A percentile compares a stretch with the other conserved stretches of the same genome.
Evolutionary conservation across 225 moss, liverwort and hornwort species (phyloP).

Genomic region (Polytrichum commune): DNA sequence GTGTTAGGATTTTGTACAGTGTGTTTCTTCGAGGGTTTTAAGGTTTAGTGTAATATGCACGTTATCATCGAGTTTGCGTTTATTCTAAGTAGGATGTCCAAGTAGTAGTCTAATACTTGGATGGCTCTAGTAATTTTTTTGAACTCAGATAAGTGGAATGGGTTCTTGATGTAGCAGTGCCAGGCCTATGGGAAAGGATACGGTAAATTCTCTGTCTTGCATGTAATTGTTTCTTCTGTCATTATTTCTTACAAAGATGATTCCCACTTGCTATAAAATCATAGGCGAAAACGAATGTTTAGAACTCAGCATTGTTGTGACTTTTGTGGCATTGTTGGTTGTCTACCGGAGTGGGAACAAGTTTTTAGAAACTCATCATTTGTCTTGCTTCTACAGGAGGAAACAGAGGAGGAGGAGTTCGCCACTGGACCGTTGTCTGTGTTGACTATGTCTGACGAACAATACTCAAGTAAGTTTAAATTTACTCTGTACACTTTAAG

Average conservation of each 20-base stretch:
- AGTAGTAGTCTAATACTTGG: too few relatives aligned
- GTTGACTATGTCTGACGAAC: slow-evolving; percentile 87
- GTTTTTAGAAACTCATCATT: background rate
- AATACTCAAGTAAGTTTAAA: slow-evolving; percentile 63
- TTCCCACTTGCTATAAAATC: background rate
- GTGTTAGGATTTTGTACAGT: background rate
- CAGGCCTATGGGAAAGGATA: slow-evolving; percentile 54
- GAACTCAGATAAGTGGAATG: slow-evolving; percentile 7
- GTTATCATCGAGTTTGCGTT: too few relatives aligned
- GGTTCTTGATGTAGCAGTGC: slow-evolving; percentile 29
- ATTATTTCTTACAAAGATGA: too few relatives aligned
- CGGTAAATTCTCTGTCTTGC: slow-evolving; percentile 25
- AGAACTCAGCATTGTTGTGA: background rate
- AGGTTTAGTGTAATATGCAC: too few relatives aligned
- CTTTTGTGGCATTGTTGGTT: background rate
- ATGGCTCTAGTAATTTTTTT: slow-evolving; percentile 1
- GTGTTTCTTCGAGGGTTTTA: too few relatives aligned
- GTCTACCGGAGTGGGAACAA: background rate
- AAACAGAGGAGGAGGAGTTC: slow-evolving; percentile 92
- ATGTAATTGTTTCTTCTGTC: background rate
- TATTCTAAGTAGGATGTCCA: too few relatives aligned
- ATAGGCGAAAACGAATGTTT: too few relatives aligned
- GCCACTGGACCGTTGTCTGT: slow-evolving; percentile 79
- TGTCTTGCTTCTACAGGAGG: slow-evolving; percentile 49
- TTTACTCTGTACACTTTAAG: background rate